Percentiles rank a stretch among this genome's conserved stretches.
phyloP scores from a whole-genome alignment of 805 yeast species.

The Ogataea allantospora region DNA sequence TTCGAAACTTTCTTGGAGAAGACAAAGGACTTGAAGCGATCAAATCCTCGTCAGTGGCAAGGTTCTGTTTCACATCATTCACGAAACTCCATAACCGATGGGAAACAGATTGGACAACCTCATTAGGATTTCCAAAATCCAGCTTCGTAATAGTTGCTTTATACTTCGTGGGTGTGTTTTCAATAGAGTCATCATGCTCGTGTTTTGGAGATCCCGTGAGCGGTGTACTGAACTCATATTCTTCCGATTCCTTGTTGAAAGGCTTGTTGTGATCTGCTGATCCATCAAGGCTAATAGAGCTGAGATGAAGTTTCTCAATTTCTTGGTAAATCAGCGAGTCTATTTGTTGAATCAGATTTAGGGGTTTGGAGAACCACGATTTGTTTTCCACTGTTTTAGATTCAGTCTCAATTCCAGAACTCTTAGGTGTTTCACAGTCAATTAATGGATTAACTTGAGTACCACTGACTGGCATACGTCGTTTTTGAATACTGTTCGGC shows the following conservation, averaged over 20 bases:
- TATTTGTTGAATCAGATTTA: slow-evolving; percentile 61
- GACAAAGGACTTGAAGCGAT: slow-evolving; percentile 7
- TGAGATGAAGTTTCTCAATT: slow-evolving; percentile 50
- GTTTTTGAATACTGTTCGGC: slow-evolving; percentile 19
- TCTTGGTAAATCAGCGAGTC: slow-evolving; percentile 67
- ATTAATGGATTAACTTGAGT: slow-evolving; percentile 24
- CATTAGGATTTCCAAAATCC: slow-evolving; percentile 19
- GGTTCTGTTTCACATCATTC: slow-evolving; percentile 42
- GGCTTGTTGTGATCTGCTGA: not conserved
- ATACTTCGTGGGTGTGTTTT: not conserved
- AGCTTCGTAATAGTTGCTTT: not conserved
- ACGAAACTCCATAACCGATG: slow-evolving; percentile 50
- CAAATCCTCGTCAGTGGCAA: slow-evolving; percentile 22
- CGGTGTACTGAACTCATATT: not conserved
- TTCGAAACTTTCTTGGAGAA: slow-evolving; percentile 20
- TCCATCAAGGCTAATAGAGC: slow-evolving; percentile 25
- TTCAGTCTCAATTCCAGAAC: not conserved
- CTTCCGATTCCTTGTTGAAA: not conserved
- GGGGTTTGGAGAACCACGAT: slow-evolving; percentile 48
- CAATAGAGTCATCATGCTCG: not conserved
- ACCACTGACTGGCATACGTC: slow-evolving; percentile 13
- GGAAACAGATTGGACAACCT: slow-evolving; percentile 38
- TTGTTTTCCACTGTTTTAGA: slow-evolving; percentile 14
- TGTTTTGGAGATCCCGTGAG: not conserved
- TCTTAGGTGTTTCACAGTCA: slow-evolving; percentile 3